Conservation (phyloP, 2,329 filamentous ascomycete species). For the Xylaria sp. region DNA sequence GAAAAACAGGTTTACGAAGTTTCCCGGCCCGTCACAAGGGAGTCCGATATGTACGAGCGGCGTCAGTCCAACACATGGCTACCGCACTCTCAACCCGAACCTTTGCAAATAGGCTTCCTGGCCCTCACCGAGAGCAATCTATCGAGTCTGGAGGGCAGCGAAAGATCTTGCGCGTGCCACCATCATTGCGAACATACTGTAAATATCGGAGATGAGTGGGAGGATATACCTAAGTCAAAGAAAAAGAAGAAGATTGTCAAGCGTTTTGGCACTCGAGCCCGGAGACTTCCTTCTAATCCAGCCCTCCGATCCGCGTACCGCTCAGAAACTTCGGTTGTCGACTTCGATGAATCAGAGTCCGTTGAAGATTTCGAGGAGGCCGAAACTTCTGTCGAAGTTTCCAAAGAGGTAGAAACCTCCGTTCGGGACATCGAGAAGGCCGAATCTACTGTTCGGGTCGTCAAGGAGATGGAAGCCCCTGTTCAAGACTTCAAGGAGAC, state of each 20-base stretch:
- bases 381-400: too few relatives aligned
- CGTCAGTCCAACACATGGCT: conserved; percentile 31
- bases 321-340: conserved; percentile 26
- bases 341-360: too few relatives aligned
- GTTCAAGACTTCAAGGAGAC: too few relatives aligned
- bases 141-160: conserved; percentile 41
- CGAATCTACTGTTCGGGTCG: too few relatives aligned
- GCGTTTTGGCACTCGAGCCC: conserved; percentile 22
- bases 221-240: conserved; percentile 31
- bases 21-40: conserved; percentile 19
- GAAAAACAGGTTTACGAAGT: conserved; percentile 30
- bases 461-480: too few relatives aligned
- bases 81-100: conserved; percentile 30
- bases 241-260: conserved; percentile 37
- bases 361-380: too few relatives aligned
- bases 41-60: conserved; percentile 29
- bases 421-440: too few relatives aligned
- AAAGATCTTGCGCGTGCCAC: conserved; percentile 26
- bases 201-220: conserved; percentile 33
- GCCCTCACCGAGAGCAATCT: conserved; percentile 32
- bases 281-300: conserved; percentile 26
- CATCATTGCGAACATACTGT: not conserved
- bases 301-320: conserved; percentile 31
- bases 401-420: too few relatives aligned
- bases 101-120: conserved; percentile 24